Conservation (phyloP, 2,329 filamentous ascomycete species). For the Venturia aucupariae region DNA sequence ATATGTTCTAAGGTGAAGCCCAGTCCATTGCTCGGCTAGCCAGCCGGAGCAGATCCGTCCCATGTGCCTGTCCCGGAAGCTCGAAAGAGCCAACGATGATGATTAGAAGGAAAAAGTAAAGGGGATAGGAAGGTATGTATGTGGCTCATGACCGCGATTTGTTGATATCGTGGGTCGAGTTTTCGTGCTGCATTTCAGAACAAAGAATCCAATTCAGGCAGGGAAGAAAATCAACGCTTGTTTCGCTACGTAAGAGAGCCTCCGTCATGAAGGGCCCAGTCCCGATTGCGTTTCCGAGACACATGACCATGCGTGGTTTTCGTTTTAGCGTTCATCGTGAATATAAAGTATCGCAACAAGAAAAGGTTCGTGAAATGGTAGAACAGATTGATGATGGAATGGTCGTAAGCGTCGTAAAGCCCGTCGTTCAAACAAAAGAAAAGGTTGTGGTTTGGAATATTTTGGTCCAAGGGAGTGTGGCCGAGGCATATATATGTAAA, state of each 20-base stretch:
- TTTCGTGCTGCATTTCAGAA: slow-evolving; percentile 2
- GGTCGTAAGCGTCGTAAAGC: slow-evolving; percentile 11
- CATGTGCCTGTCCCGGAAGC: neutral
- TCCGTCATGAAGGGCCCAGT: slow-evolving; percentile 4
- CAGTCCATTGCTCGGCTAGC: neutral
- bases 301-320: neutral
- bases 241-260: slow-evolving; percentile 6
- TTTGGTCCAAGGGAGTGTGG: neutral
- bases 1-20: neutral
- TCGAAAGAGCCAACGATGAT: neutral
- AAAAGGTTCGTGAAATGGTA: slow-evolving; percentile 4
- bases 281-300: neutral
- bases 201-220: slow-evolving; percentile 2
- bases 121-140: neutral
- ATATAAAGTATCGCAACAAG: neutral
- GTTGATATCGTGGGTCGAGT: neutral
- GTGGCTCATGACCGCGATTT: neutral
- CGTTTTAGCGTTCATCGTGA: slow-evolving; percentile 7
- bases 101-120: neutral
- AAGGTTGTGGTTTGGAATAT: neutral
- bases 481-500: neutral
- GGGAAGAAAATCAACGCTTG: neutral
- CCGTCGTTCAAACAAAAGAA: slow-evolving; percentile 2
- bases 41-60: slow-evolving; percentile 2
- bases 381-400: slow-evolving; percentile 3